phyloP scores from a whole-genome alignment of 306 rosid genomes.

The Vigna angularis region DNA sequence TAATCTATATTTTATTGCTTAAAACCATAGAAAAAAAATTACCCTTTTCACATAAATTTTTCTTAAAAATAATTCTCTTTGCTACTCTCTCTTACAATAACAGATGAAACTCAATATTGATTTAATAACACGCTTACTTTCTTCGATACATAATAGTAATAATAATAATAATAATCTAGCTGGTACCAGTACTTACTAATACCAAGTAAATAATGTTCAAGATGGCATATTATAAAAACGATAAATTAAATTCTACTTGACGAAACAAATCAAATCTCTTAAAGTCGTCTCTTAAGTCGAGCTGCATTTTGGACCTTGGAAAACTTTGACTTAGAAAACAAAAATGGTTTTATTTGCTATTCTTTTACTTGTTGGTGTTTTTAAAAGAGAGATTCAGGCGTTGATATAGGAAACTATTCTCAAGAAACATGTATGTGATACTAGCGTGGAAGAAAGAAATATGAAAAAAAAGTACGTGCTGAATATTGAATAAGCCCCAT shows the following conservation, averaged over 20 bases:
- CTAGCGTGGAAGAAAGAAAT: slow-evolving; percentile 18
- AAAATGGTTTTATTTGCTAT: not conserved
- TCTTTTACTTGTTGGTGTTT: not conserved
- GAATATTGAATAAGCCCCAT: not conserved
- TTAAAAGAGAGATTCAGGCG: not conserved
- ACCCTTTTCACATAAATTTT: not conserved
- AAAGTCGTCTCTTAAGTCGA: not conserved
- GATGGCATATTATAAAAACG: not conserved
- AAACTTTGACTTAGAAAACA: slow-evolving; percentile 1
- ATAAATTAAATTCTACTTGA: not conserved
- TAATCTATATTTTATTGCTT: not conserved
- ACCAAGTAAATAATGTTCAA: not conserved
- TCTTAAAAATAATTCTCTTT: not conserved
- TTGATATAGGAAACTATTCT: slow-evolving; percentile 14
- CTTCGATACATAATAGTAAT: too few relatives aligned
- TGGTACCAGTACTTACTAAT: not conserved
- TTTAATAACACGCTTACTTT: not conserved
- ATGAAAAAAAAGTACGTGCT: not conserved
- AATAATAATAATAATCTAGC: not conserved
- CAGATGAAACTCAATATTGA: not conserved
- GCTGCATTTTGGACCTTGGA: not conserved
- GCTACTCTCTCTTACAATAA: not conserved
- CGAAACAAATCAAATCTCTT: not conserved
- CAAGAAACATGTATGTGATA: slow-evolving; percentile 6
- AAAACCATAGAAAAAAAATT: not conserved